These are phyloP conservation scores for Suillus ampliporus DNA, from an alignment of 768 basidiomycete genomes.

Conservation along the genomic window DNA sequence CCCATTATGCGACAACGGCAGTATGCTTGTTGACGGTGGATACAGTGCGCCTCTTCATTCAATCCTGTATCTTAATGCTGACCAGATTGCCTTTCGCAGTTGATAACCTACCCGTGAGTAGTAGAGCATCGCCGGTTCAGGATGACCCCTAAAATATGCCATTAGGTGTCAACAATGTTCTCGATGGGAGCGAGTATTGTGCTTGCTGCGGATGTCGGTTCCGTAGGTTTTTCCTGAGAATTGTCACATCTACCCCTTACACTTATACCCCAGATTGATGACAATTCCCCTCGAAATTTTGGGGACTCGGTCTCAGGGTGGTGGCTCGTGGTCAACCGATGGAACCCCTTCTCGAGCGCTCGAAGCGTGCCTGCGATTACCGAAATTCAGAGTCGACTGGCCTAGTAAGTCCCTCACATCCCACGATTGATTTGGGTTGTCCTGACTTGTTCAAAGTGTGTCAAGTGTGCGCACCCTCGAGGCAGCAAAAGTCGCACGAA, in stretches of 20 bases:
- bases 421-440: neutral
- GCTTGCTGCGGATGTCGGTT: slow-evolving; percentile 93
- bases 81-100: slow-evolving; percentile 48
- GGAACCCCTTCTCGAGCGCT: slow-evolving; percentile 87
- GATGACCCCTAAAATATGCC: slow-evolving; percentile 8
- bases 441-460: slow-evolving; percentile 59
- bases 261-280: slow-evolving; percentile 67
- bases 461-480: slow-evolving; percentile 95
- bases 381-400: slow-evolving; percentile 91
- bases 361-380: slow-evolving; percentile 85
- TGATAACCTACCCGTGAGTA: slow-evolving; percentile 83
- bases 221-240: slow-evolving; percentile 54
- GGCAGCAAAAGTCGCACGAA: slow-evolving; percentile 90
- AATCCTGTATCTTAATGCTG: slow-evolving; percentile 18
- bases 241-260: slow-evolving; percentile 5
- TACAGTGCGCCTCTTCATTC: slow-evolving; percentile 60
- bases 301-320: slow-evolving; percentile 96
- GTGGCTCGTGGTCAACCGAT: slow-evolving; percentile 93
- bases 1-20: slow-evolving; percentile 93
- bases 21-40: slow-evolving; percentile 89
- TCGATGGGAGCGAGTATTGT: slow-evolving; percentile 89
- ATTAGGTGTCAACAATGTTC: slow-evolving; percentile 87
- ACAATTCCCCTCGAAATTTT: slow-evolving; percentile 93
- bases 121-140: neutral
- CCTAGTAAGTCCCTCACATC: slow-evolving; percentile 73